Base-by-base conservation (phyloP, 257 asterid species). In the Plantago ovata region DNA sequence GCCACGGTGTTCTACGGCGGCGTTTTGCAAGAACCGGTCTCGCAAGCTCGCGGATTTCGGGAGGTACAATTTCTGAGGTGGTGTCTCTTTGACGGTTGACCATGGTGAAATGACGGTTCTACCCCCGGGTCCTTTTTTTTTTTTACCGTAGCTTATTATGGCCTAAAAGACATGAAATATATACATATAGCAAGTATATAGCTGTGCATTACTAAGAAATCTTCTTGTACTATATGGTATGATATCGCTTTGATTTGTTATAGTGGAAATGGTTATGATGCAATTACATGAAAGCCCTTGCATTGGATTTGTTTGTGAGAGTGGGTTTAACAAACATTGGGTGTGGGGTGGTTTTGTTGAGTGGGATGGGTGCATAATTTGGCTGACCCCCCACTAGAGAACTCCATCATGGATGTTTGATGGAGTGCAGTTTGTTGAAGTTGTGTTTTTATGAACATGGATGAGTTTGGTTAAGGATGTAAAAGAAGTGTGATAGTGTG, bases 41-140 rank as follows among this genome's bases (percentile, higher is more conserved):
- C 80, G 94, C 55, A 91, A 91, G 75, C 94, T 91, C 36, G 95
- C 94, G 13, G 95, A 91, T 58, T 81, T 87, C 38, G 95, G 98
- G 46, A 76, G 89, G 81, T 63, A 73, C 75, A 76, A 72, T 75
- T 94, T 73, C 60, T 84, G 75, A 81, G 58, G 50, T 22, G 59
- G 47, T n/a, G 43, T 3, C 20, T 47, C 9, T 61, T 38, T 53
- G 69, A 38, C 8, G 73, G 75, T 75, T 76, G 83, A 80, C 69
- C 33, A 65, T 68, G n/a, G n/a, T 73, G 84, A 78, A 23, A 36
- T 38, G 76, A 18, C 85, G 65, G 68, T 79, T 75, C 74, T 81
- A 63, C 82, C 85, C 80, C 46, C 60, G 39, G 10, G 19, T 16
- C 0, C 18, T n/a, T n/a, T n/a, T n/a, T n/a, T n/a, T n/a, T n/a